phyloP scores from a whole-genome alignment of 495 filamentous ascomycete species.

The Trichoderma reesei region DNA sequence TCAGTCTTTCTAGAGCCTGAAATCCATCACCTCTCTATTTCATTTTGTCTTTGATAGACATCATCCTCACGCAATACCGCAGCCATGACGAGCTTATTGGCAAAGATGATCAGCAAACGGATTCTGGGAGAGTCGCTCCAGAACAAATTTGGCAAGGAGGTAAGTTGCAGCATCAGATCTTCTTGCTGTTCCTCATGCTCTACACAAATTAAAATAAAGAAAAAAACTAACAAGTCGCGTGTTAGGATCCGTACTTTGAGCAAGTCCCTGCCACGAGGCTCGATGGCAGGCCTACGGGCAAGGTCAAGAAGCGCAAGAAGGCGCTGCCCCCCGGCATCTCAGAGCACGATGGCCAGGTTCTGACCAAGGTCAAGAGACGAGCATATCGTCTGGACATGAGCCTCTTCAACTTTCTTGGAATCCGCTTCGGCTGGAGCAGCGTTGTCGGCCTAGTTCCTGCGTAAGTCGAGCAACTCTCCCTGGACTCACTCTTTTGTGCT shows the following conservation, averaged over 20 bases:
- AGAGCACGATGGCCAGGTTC: slow-evolving; percentile 64
- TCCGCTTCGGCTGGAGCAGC: slow-evolving; percentile 73
- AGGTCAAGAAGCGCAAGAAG: slow-evolving; percentile 58
- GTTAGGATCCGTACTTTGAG: slow-evolving; percentile 64
- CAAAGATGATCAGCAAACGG: slow-evolving; percentile 51
- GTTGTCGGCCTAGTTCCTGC: slow-evolving; percentile 73
- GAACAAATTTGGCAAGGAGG: slow-evolving; percentile 61
- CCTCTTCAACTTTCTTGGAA: slow-evolving; percentile 62
- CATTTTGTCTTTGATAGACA: not conserved
- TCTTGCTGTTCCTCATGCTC: not conserved
- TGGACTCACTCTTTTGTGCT: not conserved
- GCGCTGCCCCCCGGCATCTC: slow-evolving; percentile 64
- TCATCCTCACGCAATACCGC: not conserved
- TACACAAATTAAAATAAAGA: not conserved
- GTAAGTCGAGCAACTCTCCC: slow-evolving; percentile 35
- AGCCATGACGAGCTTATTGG: slow-evolving; percentile 43
- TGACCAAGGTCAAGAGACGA: slow-evolving; percentile 67
- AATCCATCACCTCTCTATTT: not conserved
- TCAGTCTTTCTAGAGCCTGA: not conserved
- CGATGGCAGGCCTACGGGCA: slow-evolving; percentile 40
- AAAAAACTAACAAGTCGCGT: slow-evolving; percentile 8
- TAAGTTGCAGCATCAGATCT: slow-evolving; percentile 23
- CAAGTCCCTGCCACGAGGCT: slow-evolving; percentile 58
- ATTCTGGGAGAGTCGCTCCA: slow-evolving; percentile 54
- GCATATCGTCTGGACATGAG: slow-evolving; percentile 77